phyloP scores from a whole-genome alignment of 305 asterid species.

The Fraxinus baroniana region DNA sequence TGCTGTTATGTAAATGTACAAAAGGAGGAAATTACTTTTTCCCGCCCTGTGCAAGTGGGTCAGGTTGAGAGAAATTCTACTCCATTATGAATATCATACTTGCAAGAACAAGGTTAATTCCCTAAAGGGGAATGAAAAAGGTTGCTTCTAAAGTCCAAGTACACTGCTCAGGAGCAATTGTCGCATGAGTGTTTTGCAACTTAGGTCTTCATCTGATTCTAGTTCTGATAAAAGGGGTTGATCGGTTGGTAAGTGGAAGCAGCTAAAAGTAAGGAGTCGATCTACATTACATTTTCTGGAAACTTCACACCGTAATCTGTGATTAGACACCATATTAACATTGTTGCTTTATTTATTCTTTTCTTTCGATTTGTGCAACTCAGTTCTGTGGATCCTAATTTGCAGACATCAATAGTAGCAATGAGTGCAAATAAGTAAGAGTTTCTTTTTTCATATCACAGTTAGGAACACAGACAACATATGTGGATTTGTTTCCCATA shows the following conservation, averaged over 20 bases:
- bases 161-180: background rate
- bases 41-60: background rate
- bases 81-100: background rate
- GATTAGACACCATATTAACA: background rate
- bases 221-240: background rate
- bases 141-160: background rate
- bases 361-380: background rate
- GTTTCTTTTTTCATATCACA: background rate
- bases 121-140: background rate
- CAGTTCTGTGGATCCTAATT: background rate
- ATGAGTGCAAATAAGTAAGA: background rate
- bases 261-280: background rate
- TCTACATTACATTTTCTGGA: background rate
- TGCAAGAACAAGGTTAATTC: background rate
- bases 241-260: background rate
- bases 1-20: conserved; percentile 1
- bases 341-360: background rate
- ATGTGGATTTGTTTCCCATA: background rate
- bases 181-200: background rate
- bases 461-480: background rate
- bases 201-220: background rate
- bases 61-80: background rate
- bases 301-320: background rate
- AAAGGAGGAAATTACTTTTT: background rate
- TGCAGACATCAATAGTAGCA: background rate